Evolutionary conservation across 371 early-diverging fungal genomes (phyloP).

Genomic region (Haplosporangium sp.): DNA sequence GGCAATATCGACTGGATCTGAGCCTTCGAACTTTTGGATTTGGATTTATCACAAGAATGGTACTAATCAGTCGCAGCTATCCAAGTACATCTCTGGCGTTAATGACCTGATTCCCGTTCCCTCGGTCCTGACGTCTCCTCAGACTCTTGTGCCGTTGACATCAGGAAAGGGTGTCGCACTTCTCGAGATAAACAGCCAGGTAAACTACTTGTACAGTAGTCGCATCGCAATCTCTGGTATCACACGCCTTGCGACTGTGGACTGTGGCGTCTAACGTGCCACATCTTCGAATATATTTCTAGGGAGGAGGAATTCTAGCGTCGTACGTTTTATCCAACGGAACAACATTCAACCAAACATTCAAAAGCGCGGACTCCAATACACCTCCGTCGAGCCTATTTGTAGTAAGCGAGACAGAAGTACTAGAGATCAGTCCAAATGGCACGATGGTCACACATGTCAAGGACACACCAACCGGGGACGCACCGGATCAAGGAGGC

Average conservation of each 20-base stretch:
- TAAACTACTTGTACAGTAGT: not conserved
- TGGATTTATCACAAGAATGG: not conserved
- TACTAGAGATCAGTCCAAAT: slow-evolving; percentile 2
- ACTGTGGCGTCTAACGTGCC: too few relatives aligned
- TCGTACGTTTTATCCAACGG: not conserved
- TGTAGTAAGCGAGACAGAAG: not conserved
- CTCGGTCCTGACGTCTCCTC: not conserved
- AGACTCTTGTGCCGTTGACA: not conserved
- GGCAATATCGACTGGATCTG: not conserved
- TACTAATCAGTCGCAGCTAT: not conserved
- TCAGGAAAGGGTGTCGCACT: not conserved
- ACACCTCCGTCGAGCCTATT: not conserved
- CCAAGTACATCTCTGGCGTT: not conserved
- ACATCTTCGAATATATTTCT: too few relatives aligned
- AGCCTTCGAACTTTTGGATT: not conserved
- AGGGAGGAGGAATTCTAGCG: not conserved
- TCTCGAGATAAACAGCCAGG: not conserved
- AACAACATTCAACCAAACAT: not conserved
- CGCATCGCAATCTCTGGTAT: too few relatives aligned
- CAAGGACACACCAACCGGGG: not conserved
- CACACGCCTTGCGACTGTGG: too few relatives aligned
- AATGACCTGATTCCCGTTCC: not conserved
- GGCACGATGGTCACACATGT: not conserved
- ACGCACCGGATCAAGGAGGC: not conserved
- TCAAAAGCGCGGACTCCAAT: not conserved